phyloP scores from a whole-genome alignment of 345 rosid genomes.

The Limnanthes douglasii region DNA sequence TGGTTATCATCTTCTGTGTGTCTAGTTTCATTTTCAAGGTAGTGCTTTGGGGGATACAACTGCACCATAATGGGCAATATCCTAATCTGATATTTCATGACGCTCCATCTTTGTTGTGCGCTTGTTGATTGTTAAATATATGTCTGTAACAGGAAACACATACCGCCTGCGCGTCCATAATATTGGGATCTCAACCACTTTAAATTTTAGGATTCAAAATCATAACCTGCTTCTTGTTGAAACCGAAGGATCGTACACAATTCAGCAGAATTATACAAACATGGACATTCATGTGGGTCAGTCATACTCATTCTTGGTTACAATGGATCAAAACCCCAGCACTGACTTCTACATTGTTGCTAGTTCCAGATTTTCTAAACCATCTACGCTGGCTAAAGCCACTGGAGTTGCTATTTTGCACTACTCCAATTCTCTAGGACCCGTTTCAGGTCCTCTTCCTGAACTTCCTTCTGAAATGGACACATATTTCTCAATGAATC shows the following conservation, averaged over 20 bases:
- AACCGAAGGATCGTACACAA: slow-evolving; percentile 92
- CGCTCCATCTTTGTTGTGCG: too few relatives aligned
- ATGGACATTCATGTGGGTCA: slow-evolving; percentile 97
- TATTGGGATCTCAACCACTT: slow-evolving; percentile 69
- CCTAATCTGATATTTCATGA: too few relatives aligned
- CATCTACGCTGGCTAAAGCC: slow-evolving; percentile 33
- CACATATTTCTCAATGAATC: slow-evolving; percentile 82
- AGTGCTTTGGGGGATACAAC: slow-evolving; percentile 3
- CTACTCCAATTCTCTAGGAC: slow-evolving; percentile 74
- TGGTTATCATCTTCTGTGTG: too few relatives aligned
- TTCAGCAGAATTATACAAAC: slow-evolving; percentile 61
- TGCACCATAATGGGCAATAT: not conserved
- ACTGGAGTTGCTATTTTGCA: slow-evolving; percentile 69
- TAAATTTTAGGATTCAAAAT: slow-evolving; percentile 82
- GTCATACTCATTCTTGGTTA: slow-evolving; percentile 78
- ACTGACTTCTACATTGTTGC: slow-evolving; percentile 80
- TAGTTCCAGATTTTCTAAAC: slow-evolving; percentile 49
- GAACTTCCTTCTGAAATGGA: slow-evolving; percentile 58
- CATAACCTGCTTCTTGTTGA: slow-evolving; percentile 83
- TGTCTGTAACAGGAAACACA: slow-evolving; percentile 47
- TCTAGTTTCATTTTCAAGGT: too few relatives aligned
- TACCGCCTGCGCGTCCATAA: slow-evolving; percentile 82
- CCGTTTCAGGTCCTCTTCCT: slow-evolving; percentile 83
- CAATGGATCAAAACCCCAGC: slow-evolving; percentile 81
- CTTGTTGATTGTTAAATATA: slow-evolving; percentile 2